Evolutionary conservation across 139 green algal species (phyloP).

Genomic region (Microglena sp.): DNA sequence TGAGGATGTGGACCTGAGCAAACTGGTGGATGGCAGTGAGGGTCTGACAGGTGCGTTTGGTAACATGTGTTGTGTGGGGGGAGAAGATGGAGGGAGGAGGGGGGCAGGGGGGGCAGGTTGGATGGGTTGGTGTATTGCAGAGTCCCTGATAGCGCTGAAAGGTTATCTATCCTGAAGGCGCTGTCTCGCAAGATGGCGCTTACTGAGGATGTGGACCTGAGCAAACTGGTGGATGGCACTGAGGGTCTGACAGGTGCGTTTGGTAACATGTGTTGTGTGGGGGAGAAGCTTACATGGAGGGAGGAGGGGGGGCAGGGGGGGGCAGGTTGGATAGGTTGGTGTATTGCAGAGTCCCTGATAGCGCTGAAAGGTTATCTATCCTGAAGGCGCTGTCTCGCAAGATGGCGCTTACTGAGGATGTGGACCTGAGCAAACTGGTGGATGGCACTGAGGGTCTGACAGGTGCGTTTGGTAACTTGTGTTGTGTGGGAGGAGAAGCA

Average conservation of each 20-base stretch:
- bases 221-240: slow-evolving; percentile 97
- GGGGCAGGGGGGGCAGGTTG: slow-evolving; percentile 73
- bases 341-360: slow-evolving; percentile 47
- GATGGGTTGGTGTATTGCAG: slow-evolving; percentile 54
- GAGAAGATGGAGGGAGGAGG: slow-evolving; percentile 53
- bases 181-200: slow-evolving; percentile 40
- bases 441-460: slow-evolving; percentile 85
- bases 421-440: no score
- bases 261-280: no score
- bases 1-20: slow-evolving; percentile 31
- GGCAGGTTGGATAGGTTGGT: slow-evolving; percentile 67
- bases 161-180: slow-evolving; percentile 24
- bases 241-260: slow-evolving; percentile 77
- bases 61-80: slow-evolving; percentile 65
- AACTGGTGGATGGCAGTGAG: slow-evolving; percentile 93
- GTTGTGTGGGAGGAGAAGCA: slow-evolving; percentile 33
- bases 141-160: slow-evolving; percentile 25
- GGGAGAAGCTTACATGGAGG: slow-evolving; percentile 86
- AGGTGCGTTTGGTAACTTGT: slow-evolving; percentile 79
- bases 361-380: slow-evolving; percentile 19
- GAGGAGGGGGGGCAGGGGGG: slow-evolving; percentile 60
- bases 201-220: slow-evolving; percentile 32
- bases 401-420: slow-evolving; percentile 33
- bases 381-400: slow-evolving; percentile 37
- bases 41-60: slow-evolving; percentile 70